Evolutionary conservation across 2,329 filamentous ascomycete species (phyloP).

Genomic region (Ophiostoma sp.): DNA sequence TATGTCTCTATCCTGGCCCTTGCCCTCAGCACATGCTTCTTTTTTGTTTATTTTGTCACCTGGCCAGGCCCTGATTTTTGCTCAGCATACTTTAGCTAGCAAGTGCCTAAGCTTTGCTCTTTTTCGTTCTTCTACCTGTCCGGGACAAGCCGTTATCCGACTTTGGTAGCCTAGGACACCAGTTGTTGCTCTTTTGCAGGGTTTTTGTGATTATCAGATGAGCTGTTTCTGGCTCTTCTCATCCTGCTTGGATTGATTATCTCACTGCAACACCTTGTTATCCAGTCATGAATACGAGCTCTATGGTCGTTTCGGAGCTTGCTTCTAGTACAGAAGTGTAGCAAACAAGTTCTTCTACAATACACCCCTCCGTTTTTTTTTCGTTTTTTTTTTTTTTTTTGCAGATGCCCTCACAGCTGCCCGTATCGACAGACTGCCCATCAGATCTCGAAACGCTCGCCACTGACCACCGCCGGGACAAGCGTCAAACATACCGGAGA

Average conservation of each 20-base stretch:
- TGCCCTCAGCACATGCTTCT: neutral
- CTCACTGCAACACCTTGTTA: neutral
- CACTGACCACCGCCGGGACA: neutral
- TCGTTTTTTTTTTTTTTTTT: neutral
- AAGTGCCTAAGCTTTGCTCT: neutral
- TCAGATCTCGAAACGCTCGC: neutral
- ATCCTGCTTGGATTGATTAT: too few species aligned
- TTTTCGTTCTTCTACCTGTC: neutral
- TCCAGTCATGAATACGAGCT: neutral
- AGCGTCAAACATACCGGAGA: neutral
- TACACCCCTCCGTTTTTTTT: neutral
- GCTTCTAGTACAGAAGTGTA: neutral
- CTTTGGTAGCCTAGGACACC: neutral
- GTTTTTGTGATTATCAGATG: too few species aligned
- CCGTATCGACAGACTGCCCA: neutral
- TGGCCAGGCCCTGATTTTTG: neutral
- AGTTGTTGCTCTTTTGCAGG: neutral
- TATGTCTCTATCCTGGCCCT: neutral
- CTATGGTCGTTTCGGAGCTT: neutral
- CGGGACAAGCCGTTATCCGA: neutral
- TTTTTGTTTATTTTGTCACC: too few species aligned
- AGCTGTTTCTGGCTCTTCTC: too few species aligned
- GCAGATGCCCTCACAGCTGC: neutral
- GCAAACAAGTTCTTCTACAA: neutral
- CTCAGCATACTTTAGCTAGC: neutral